Evolutionary conservation across 2,329 filamentous ascomycete species (phyloP).

Genomic region (Lasiodiplodia theobromae): DNA sequence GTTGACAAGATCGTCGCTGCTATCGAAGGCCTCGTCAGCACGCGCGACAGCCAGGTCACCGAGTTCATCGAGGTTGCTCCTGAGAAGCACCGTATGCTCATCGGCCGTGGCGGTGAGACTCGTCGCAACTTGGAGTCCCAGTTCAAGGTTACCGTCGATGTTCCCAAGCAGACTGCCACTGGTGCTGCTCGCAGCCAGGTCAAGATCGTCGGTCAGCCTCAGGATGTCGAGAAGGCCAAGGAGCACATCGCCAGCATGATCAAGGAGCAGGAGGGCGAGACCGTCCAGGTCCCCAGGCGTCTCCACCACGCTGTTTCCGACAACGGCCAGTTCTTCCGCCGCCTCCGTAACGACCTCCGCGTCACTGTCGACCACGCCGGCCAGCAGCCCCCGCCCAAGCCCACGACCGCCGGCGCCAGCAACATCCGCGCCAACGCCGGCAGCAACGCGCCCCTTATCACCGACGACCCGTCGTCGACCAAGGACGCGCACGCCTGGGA

Average conservation of each 20-base stretch:
- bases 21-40: constrained; percentile 81
- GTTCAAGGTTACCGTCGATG: constrained; percentile 86
- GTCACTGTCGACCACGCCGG: constrained; percentile 93
- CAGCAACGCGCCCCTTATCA: constrained; percentile 83
- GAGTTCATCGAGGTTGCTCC: constrained; percentile 82
- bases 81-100: constrained; percentile 88
- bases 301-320: constrained; percentile 87
- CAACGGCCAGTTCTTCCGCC: constrained; percentile 92
- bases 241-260: constrained; percentile 79
- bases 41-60: constrained; percentile 82
- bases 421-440: constrained; percentile 60
- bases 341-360: constrained; percentile 81
- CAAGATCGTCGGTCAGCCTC: constrained; percentile 81
- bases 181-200: constrained; percentile 83
- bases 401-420: constrained; percentile 58
- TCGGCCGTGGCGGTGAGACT: constrained; percentile 88
- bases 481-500: constrained; percentile 79
- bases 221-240: constrained; percentile 84
- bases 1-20: constrained; percentile 88
- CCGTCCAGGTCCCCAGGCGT: constrained; percentile 79
- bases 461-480: constrained; percentile 73
- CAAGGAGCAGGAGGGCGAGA: constrained; percentile 88
- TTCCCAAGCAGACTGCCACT: constrained; percentile 75
- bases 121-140: constrained; percentile 85
- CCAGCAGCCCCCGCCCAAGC: constrained; percentile 75